Evolutionary conservation across 371 early-diverging fungal species (phyloP).

Genomic region (Thermomucor indicae-seudaticae): DNA sequence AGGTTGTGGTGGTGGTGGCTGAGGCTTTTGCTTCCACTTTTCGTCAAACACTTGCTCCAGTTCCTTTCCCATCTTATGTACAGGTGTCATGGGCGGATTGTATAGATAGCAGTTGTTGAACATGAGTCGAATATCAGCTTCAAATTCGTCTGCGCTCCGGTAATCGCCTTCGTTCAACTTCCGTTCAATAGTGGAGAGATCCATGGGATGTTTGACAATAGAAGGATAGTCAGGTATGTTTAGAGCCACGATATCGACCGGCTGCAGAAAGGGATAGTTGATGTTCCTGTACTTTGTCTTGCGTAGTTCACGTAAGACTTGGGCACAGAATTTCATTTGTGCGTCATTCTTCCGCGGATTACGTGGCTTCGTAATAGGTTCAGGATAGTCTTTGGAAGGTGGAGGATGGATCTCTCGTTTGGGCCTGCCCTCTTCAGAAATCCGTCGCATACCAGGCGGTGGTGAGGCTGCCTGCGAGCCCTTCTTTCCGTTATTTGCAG

Average conservation of each 20-base stretch:
- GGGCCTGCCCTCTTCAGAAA: constrained; percentile 56
- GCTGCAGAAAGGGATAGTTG: constrained; percentile 78
- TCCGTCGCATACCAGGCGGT: constrained; percentile 4
- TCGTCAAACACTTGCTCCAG: constrained; percentile 82
- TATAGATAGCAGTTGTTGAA: constrained; percentile 93
- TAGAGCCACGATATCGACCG: constrained; percentile 91
- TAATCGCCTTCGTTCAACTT: constrained; percentile 84
- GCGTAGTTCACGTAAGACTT: constrained; percentile 72
- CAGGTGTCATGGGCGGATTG: constrained; percentile 87
- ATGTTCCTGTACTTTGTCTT: constrained; percentile 71
- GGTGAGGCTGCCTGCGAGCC: constrained; percentile 18
- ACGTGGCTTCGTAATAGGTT: constrained; percentile 35
- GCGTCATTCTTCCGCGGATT: constrained; percentile 54
- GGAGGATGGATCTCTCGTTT: constrained; percentile 74
- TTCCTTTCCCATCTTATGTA: constrained; percentile 79
- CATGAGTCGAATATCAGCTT: constrained; percentile 84
- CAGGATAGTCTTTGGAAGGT: constrained; percentile 52
- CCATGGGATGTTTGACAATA: constrained; percentile 98
- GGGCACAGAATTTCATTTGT: constrained; percentile 68
- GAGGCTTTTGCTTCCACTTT: constrained; percentile 77
- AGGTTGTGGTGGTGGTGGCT: constrained; percentile 12
- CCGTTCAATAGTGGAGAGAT: constrained; percentile 86
- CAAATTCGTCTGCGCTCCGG: constrained; percentile 69
- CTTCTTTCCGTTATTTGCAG: constrained; percentile 11
- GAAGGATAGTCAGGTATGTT: constrained; percentile 93